Base-by-base conservation (phyloP, 257 asterid genomes). In the Gardenia jasminoides region DNA sequence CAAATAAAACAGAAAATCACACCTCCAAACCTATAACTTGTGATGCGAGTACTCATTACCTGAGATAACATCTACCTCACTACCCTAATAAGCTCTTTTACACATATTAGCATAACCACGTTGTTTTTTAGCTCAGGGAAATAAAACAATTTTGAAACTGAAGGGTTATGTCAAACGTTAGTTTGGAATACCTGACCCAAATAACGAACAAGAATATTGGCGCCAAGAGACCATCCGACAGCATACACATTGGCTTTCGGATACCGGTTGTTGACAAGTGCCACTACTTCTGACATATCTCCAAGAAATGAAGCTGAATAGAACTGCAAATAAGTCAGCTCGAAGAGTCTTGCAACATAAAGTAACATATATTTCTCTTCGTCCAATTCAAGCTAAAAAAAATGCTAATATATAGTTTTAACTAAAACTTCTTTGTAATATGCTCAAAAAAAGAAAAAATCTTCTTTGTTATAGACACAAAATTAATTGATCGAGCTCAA, bases 301-400 rank as follows among this genome's bases (percentile, higher is more conserved):
- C 97, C 97, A 43, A 95, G 89, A 89, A 91, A 95, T 54, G 98
- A 95, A 87, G 96, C 97, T 79, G 99, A 95, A 93, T 93, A 95
- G 90, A 95, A 93, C 98, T 95, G 96, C 91, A 90, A 75, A 82
- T 65, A 79, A 84, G 82, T 76, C 64, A 70, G 65, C 52, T 24
- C 4, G 59, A 11, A 47, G 33, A 74, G 7, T 30, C n/a, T 70
- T 59, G 4, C 39, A 10, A n/a, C 24, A 9, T 22, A 10, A 9
- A 75, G 62, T 19, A 26, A 1, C 2, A 19, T 16, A 33, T 17
- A 13, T 6, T 6, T 54, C 20, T 31, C 56, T 26, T 43, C 5
- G 4, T 41, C 54, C n/a, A 41, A 41, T 41, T 69, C 12, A 9
- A 70, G 58, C 22, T 48, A 8, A 56, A 74, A 39, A 50, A 16